Evolutionary conservation across 192 early-diverging fungal genomes (phyloP).

Genomic region (Coemansia sp.): DNA sequence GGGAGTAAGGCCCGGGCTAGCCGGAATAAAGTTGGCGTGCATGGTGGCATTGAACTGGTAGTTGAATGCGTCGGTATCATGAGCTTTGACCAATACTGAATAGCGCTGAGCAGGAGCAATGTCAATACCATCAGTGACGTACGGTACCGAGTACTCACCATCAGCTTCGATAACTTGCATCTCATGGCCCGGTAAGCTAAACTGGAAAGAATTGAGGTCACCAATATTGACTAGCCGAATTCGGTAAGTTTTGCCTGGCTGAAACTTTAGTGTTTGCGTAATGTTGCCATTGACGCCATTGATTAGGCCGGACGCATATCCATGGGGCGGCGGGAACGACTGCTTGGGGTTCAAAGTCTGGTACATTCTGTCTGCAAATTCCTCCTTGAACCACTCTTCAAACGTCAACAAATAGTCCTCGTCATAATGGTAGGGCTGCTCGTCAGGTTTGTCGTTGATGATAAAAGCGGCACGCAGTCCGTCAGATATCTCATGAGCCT

Average conservation of each 20-base stretch:
- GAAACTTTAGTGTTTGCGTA: conserved; percentile 57
- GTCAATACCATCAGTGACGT: conserved; percentile 56
- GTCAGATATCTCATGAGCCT: conserved; percentile 64
- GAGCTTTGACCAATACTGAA: conserved; percentile 73
- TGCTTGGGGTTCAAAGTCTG: no score
- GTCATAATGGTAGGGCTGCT: conserved; percentile 47
- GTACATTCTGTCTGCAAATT: no score
- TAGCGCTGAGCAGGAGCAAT: conserved; percentile 70
- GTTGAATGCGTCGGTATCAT: conserved; percentile 54
- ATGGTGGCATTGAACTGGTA: conserved; percentile 13
- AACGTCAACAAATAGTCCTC: conserved; percentile 61
- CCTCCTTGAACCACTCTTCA: conserved; percentile 61
- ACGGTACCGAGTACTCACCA: conserved; percentile 59
- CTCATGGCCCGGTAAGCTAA: conserved; percentile 73
- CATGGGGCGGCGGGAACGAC: no score
- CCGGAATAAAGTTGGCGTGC: no score
- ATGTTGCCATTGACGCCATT: conserved; percentile 27
- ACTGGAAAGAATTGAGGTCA: conserved; percentile 55
- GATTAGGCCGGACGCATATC: background rate
- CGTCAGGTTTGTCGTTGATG: conserved; percentile 49
- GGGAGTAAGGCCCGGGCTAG: no score
- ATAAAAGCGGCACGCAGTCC: conserved; percentile 38
- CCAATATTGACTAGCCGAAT: conserved; percentile 74
- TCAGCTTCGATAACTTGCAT: conserved; percentile 27
- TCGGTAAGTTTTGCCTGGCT: conserved; percentile 75